phyloP scores from a whole-genome alignment of 164 flowering plant species.

The Nelumbo lutea region DNA sequence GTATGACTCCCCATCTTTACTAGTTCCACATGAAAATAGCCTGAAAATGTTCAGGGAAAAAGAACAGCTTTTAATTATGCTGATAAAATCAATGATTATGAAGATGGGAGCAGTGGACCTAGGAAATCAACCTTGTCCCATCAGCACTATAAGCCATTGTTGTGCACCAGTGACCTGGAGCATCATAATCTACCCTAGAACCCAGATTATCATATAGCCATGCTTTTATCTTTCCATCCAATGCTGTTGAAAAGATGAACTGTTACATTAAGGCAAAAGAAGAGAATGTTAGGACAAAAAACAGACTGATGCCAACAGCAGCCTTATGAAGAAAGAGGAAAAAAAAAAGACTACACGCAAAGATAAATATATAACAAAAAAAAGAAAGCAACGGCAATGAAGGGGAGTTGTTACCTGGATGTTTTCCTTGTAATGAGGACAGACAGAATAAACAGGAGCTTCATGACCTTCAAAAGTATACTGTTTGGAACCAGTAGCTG shows the following conservation, averaged over 20 bases:
- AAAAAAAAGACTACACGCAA: not conserved
- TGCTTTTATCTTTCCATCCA: constrained; percentile 92
- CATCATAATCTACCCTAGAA: constrained; percentile 84
- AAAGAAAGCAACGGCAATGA: not conserved
- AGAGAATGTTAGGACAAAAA: constrained; percentile 9
- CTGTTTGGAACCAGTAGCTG: constrained; percentile 54
- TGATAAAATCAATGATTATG: constrained; percentile 3
- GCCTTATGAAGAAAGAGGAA: not conserved
- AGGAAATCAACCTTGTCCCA: constrained; percentile 62
- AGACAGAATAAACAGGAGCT: constrained; percentile 83
- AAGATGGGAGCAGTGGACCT: not conserved
- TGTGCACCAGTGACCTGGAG: constrained; percentile 90
- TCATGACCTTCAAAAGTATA: constrained; percentile 90
- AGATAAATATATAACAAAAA: not conserved
- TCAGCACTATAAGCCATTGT: constrained; percentile 93
- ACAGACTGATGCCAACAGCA: not conserved
- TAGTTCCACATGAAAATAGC: constrained; percentile 88
- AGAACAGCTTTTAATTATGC: not conserved
- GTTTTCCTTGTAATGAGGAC: constrained; percentile 85
- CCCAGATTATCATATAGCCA: constrained; percentile 90
- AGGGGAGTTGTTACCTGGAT: constrained; percentile 49
- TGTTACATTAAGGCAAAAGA: constrained; percentile 22
- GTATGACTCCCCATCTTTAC: constrained; percentile 84
- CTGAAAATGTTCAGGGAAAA: constrained; percentile 25
- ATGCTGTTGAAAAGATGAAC: constrained; percentile 88